A percentile compares a stretch with the other conserved stretches of the same genome.
Conservation (phyloP, 1,139 yeast species). For the Meyerozyma carpophila region DNA sequence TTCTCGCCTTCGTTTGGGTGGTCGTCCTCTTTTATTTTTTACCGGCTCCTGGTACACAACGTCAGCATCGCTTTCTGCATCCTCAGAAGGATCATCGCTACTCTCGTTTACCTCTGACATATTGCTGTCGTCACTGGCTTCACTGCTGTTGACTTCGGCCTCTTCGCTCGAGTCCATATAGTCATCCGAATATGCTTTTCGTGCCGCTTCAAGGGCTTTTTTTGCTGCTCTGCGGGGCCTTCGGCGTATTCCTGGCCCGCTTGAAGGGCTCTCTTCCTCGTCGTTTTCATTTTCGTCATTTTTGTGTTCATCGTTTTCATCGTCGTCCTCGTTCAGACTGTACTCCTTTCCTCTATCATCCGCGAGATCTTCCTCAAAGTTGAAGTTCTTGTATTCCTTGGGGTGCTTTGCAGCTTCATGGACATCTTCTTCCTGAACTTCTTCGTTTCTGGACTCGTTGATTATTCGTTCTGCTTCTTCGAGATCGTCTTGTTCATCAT, state of each 20-base stretch:
- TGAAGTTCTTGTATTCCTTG: background rate
- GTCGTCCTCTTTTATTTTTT: background rate
- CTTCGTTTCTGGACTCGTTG: constrained; percentile 15
- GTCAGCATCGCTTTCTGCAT: background rate
- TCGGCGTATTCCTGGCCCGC: constrained; percentile 6
- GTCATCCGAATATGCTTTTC: constrained; percentile 1
- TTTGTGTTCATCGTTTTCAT: no score
- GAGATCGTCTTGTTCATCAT: constrained; percentile 27
- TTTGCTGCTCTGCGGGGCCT: constrained; percentile 4
- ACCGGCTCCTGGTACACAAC: background rate
- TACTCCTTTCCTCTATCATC: background rate
- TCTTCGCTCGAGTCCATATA: background rate
- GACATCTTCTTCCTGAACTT: background rate
- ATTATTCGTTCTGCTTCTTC: constrained; percentile 42
- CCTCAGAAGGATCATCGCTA: background rate
- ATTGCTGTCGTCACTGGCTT: background rate
- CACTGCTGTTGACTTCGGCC: background rate
- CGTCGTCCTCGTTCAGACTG: no score
- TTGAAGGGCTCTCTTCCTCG: background rate
- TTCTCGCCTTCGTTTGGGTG: background rate
- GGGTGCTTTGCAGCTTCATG: background rate
- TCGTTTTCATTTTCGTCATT: background rate
- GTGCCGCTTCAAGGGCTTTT: background rate
- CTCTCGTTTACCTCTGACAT: background rate
- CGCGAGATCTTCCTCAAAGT: background rate